Evolutionary conservation across 2,329 filamentous ascomycete species (phyloP), one percentile per base, ranked within the genome.

Genomic region (Lachnellula subtilissima): DNA sequence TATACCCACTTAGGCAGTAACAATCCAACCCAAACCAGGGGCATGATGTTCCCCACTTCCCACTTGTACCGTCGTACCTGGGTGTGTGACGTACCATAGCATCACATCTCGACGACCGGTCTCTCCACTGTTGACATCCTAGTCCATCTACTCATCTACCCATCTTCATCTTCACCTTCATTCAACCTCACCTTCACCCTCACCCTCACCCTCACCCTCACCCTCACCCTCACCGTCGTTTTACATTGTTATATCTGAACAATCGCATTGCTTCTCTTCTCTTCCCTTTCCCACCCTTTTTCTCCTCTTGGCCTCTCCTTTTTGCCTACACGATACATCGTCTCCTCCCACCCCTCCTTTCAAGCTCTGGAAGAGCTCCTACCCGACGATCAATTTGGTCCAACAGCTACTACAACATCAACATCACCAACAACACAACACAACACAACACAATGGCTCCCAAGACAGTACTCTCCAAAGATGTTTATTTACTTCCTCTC

Each of bases 401-500:
- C 28, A 32, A 11, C 3, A 32, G 28, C 28, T 11, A 32, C 28
- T 32, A 32, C 28, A 32, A 32, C 28, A 32, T 9, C 28, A 32
- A 32, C 8, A 32, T 7, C 25, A 25, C 1, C 25, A 2, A 7
- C 25, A 28, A 22, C 22, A 22, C 22, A 12, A 23, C 7, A 45
- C 17, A 23, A 2, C 49, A 28, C 40, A 48, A 39, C 39, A 49
- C 51, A 50, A 85, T 86, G 82, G 76, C 78, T 66, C 81, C 82
- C 59, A 75, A 75, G 73, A 86, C 78, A 60, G 84, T 86, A 75
- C 79, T 79, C 66, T 84, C 83, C 66, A 83, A 77, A 70, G 82
- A 90, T 73, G 85, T 97, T 62, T 96, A 97, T 76, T 77, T 96
- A 68, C 82, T 99, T 61, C 89, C 89, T 63, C 83, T 99, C 73